A percentile compares a stretch with the other conserved stretches of the same genome.
Conservation (phyloP, 345 rosid genomes). For the Salix exigua region DNA sequence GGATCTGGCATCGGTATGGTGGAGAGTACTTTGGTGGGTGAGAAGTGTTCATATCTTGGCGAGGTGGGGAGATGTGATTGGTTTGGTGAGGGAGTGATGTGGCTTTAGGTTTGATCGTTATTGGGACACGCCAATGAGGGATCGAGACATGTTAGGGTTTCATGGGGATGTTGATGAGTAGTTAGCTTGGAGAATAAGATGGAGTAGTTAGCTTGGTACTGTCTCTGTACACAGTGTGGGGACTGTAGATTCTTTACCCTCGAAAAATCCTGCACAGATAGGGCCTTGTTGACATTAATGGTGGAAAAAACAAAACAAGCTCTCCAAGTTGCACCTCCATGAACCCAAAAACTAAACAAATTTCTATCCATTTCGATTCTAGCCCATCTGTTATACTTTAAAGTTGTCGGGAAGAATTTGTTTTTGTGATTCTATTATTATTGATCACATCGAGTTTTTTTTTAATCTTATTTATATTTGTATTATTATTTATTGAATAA, state of each 20-base stretch:
- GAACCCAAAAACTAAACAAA: neutral
- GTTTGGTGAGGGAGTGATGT: neutral
- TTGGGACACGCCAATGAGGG: neutral
- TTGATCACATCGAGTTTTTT: no score
- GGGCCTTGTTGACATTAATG: neutral
- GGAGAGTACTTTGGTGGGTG: neutral
- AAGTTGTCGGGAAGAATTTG: no score
- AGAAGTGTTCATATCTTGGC: neutral
- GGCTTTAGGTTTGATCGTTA: neutral
- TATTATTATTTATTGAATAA: no score
- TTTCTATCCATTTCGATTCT: neutral
- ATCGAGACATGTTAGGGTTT: neutral
- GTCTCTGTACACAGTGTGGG: slow-evolving; percentile 3
- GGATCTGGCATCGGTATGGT: neutral
- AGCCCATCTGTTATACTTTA: neutral
- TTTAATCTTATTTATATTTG: no score
- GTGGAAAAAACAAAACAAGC: neutral
- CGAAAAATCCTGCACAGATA: neutral
- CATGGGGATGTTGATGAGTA: neutral
- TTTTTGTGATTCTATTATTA: no score
- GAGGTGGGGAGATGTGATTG: neutral
- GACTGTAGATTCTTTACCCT: neutral
- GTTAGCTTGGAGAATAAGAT: neutral
- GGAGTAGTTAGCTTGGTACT: neutral
- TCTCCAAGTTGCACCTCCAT: neutral